Evolutionary conservation across 2,329 filamentous ascomycete genomes (phyloP).

Genomic region (Fusarium transvaalense): DNA sequence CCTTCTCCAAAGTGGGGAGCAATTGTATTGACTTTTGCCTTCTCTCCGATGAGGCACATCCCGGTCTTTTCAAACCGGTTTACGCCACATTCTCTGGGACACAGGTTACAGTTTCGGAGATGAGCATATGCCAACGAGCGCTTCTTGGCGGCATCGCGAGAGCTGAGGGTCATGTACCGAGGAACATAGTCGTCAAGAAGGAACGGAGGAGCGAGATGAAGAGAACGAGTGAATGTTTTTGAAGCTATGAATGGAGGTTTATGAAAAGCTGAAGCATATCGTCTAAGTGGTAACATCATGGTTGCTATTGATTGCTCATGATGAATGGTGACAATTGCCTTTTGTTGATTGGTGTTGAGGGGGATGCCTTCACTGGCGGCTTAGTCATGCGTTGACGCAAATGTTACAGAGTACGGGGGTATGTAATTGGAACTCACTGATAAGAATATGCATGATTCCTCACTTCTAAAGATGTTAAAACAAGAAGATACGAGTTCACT

Average conservation of each 20-base stretch:
- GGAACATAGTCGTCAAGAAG: constrained; percentile 81
- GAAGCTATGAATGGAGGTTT: constrained; percentile 9
- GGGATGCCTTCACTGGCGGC: constrained; percentile 7
- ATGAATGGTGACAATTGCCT: constrained; percentile 41
- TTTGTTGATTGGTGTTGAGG: constrained; percentile 43
- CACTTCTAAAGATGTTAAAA: not conserved
- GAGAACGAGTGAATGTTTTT: constrained; percentile 38
- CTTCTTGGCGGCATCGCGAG: constrained; percentile 78
- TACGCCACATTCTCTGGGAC: constrained; percentile 80
- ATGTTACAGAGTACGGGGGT: not conserved
- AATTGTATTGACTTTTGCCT: constrained; percentile 84
- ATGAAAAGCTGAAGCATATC: not conserved
- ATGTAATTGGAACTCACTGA: not conserved
- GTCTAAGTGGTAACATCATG: constrained; percentile 35
- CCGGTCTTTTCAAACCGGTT: constrained; percentile 86
- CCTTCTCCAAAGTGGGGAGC: constrained; percentile 87
- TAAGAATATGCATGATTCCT: not conserved
- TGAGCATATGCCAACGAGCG: constrained; percentile 80
- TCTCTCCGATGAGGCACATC: constrained; percentile 81
- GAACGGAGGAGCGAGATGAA: constrained; percentile 73
- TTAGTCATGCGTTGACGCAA: constrained; percentile 25
- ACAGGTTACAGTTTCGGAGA: constrained; percentile 83
- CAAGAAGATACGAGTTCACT: not conserved
- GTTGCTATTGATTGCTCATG: constrained; percentile 18
- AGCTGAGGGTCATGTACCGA: constrained; percentile 76